Percentiles rank a stretch among this genome's conserved stretches.
Evolutionary conservation across 306 rosid genomes (phyloP).

Genomic region (Sicyos edulis): DNA sequence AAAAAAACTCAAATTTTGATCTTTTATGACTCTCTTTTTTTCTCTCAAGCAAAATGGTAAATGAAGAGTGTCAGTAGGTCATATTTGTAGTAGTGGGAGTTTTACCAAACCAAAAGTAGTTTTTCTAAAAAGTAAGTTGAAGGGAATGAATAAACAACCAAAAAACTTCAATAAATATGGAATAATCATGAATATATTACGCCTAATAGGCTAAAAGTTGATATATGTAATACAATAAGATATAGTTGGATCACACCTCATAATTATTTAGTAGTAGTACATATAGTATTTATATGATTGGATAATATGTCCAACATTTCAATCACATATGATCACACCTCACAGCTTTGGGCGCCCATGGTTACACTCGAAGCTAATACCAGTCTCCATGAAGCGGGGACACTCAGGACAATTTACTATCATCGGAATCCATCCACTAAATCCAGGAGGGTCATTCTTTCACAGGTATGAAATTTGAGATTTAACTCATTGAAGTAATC

Average conservation of each 20-base stretch:
- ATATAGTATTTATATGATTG: background rate
- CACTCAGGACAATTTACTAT: conserved; percentile 9
- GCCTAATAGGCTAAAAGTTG: background rate
- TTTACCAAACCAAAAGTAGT: too few species aligned
- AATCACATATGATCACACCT: background rate
- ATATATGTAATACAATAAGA: background rate
- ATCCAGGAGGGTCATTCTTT: conserved; percentile 11
- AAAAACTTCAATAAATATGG: background rate
- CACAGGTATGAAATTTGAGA: conserved; percentile 12
- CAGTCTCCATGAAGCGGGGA: too few species aligned
- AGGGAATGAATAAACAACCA: background rate
- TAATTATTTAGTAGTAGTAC: conserved; percentile 4
- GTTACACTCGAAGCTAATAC: conserved; percentile 10
- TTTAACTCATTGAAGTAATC: background rate
- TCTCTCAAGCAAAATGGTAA: too few species aligned
- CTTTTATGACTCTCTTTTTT: too few species aligned
- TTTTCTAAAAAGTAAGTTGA: background rate
- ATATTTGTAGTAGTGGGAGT: too few species aligned
- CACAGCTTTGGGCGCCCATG: background rate
- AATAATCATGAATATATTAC: too few species aligned
- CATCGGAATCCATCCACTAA: conserved; percentile 14
- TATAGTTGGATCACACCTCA: background rate
- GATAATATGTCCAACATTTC: background rate
- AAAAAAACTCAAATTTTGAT: too few species aligned
- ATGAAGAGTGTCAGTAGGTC: too few species aligned